A percentile compares a stretch with the other conserved stretches of the same genome.
phyloP scores from a whole-genome alignment of 352 stramenopile genomes.

The Saprolegnia parasitica region DNA sequence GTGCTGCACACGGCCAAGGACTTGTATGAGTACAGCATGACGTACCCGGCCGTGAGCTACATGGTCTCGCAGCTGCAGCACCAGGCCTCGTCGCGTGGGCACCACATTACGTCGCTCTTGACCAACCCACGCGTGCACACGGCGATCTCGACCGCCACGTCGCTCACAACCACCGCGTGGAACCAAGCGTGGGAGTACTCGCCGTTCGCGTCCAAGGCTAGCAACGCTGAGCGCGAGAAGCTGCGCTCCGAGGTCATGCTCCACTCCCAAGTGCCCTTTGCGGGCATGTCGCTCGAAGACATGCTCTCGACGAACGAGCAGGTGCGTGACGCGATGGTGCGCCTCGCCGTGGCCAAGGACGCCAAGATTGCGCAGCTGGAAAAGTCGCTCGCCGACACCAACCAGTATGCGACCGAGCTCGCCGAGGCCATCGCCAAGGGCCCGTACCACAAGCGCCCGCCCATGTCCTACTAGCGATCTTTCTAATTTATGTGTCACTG shows the following conservation, averaged over 20 bases:
- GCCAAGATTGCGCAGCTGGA: not conserved
- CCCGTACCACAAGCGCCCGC: not conserved
- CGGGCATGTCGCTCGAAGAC: not conserved
- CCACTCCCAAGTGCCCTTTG: not conserved
- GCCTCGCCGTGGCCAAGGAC: not conserved
- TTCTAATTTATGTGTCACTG: not conserved
- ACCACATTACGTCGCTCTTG: not conserved
- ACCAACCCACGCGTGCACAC: not conserved
- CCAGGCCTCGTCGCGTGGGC: not conserved
- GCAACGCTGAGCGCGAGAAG: not conserved
- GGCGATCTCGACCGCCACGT: not conserved
- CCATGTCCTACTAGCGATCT: not conserved
- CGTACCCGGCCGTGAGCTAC: constrained; percentile 10
- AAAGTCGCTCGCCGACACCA: not conserved
- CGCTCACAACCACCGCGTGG: constrained; percentile 2
- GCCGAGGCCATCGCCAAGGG: constrained; percentile 16
- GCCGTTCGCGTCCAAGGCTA: not conserved
- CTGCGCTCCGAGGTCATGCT: not conserved
- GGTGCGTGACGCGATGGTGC: not conserved
- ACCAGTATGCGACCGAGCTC: constrained; percentile 2
- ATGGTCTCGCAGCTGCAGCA: not conserved
- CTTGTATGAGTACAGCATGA: constrained; percentile 2
- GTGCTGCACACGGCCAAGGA: not conserved
- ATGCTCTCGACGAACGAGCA: constrained; percentile 9
- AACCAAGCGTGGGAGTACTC: not conserved